Evolutionary conservation across 176 grass and related monocot genomes (phyloP).

Genomic region (Carex myosuroides): DNA sequence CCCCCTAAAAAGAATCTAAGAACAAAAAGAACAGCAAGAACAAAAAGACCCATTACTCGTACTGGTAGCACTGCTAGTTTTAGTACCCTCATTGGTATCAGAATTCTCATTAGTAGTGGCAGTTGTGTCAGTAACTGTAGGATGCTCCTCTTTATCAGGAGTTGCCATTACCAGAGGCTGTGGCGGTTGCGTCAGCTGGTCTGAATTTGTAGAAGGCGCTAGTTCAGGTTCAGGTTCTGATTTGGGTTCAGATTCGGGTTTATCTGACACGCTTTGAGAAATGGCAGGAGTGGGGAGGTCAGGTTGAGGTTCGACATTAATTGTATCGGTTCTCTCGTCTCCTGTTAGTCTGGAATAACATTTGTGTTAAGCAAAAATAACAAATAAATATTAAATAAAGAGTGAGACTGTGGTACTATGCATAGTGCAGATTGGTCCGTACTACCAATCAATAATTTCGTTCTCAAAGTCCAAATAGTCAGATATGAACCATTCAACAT

Average conservation of each 20-base stretch:
- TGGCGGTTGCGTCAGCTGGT: not conserved
- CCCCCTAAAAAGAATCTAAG: not conserved
- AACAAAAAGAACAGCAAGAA: conserved; percentile 3
- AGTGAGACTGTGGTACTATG: too few species aligned
- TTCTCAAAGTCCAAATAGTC: too few species aligned
- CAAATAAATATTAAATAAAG: not conserved
- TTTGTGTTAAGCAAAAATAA: not conserved
- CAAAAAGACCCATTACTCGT: not conserved
- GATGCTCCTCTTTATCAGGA: not conserved
- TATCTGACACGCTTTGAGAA: not conserved
- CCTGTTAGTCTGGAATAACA: conserved; percentile 8
- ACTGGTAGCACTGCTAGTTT: not conserved
- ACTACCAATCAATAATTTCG: too few species aligned
- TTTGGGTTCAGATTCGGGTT: not conserved
- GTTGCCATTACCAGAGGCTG: not conserved
- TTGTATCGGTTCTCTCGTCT: conserved; percentile 4
- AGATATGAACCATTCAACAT: too few species aligned
- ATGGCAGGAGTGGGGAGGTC: not conserved
- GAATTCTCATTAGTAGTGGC: not conserved
- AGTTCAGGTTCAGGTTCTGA: not conserved
- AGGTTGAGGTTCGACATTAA: not conserved
- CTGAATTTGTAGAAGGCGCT: not conserved
- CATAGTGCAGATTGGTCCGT: too few species aligned
- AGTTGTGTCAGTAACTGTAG: not conserved
- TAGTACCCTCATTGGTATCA: not conserved